Conservation (phyloP, 176 grass and related monocot genomes). For the Oryza nivara region DNA sequence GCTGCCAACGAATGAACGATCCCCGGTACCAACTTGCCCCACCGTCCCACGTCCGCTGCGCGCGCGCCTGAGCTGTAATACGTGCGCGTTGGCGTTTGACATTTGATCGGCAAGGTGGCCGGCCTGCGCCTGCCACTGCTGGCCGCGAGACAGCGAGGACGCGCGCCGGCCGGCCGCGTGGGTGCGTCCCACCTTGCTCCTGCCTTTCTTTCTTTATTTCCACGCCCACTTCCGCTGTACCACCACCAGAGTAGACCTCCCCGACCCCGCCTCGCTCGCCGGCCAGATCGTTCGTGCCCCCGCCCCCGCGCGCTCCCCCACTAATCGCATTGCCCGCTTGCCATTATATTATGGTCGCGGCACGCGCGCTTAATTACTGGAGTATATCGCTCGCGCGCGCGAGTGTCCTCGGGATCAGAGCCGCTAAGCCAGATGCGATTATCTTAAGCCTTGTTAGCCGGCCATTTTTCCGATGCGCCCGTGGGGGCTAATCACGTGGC, state of each 20-base stretch:
- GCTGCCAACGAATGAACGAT: neutral
- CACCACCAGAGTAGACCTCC: neutral
- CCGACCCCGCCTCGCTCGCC: neutral
- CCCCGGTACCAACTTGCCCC: constrained; percentile 44
- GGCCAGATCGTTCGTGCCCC: neutral
- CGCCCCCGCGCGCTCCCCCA: neutral
- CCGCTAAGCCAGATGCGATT: neutral
- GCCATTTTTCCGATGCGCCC: neutral
- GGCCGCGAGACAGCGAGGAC: constrained; percentile 40
- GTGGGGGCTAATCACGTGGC: constrained; percentile 39
- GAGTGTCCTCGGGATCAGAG: constrained; percentile 43
- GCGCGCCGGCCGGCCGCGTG: constrained; percentile 28
- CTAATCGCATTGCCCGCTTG: neutral
- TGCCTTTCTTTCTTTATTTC: constrained; percentile 24
- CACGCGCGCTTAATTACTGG: neutral
- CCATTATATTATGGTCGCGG: constrained; percentile 37
- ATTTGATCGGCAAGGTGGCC: constrained; percentile 31
- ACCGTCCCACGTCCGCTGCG: constrained; percentile 40
- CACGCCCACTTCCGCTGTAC: neutral
- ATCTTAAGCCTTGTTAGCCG: constrained; percentile 21
- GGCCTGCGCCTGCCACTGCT: neutral
- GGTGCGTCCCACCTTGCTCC: constrained; percentile 27
- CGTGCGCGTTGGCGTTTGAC: neutral
- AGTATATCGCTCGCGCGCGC: constrained; percentile 17
- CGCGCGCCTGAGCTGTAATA: neutral